Conservation (phyloP, 2,329 filamentous ascomycete species). For the Cladosporium sp. region DNA sequence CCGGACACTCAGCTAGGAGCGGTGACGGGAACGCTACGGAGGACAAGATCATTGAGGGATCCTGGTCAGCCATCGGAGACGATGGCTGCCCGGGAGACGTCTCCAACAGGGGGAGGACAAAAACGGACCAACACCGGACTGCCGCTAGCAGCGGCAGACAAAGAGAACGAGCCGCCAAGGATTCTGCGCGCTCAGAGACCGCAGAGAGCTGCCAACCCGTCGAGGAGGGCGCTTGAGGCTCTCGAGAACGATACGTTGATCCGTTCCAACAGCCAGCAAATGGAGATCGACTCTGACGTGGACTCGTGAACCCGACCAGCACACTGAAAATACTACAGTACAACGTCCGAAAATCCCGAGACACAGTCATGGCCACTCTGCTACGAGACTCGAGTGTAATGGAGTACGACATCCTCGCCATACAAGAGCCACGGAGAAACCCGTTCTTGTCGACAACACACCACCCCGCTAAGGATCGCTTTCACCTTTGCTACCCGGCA, state of each 20-base stretch:
- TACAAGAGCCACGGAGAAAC: slow-evolving; percentile 1
- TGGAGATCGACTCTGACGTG: neutral
- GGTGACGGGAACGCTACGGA: neutral
- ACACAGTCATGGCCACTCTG: neutral
- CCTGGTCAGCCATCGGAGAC: neutral
- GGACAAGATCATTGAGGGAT: neutral
- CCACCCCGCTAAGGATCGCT: neutral
- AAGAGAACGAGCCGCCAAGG: neutral
- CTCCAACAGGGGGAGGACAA: neutral
- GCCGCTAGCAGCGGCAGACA: neutral
- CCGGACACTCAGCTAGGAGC: neutral
- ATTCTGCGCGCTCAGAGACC: neutral
- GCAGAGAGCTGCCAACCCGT: neutral
- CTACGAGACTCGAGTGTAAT: neutral
- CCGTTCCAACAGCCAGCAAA: neutral
- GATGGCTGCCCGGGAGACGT: neutral
- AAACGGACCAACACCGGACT: neutral
- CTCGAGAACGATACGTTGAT: neutral
- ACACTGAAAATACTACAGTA: neutral
- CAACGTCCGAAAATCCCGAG: neutral
- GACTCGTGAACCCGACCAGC: neutral
- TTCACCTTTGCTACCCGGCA: neutral
- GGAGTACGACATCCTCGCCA: neutral
- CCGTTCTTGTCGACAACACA: neutral
- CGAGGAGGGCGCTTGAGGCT: neutral